Percentiles rank a stretch among this genome's conserved stretches.
These are phyloP conservation scores for Podosphaera xanthii DNA, from an alignment of 2,329 filamentous ascomycete species.

Conservation along the genomic window DNA sequence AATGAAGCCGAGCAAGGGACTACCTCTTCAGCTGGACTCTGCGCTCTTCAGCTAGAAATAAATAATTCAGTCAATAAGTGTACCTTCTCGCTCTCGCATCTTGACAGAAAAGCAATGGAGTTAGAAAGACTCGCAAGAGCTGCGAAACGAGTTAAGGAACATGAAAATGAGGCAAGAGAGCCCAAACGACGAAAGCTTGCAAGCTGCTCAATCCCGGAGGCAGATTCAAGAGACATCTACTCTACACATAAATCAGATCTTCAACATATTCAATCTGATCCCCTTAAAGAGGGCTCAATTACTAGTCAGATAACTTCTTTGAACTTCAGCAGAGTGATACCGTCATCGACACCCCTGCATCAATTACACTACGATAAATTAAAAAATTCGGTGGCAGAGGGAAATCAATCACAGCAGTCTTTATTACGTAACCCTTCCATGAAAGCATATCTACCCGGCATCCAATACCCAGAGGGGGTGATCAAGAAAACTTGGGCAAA, in stretches of 20 bases:
- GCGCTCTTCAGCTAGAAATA: background rate
- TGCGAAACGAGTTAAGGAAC: slow-evolving; percentile 21
- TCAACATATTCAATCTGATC: too few species aligned
- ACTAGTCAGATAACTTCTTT: too few species aligned
- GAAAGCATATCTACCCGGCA: slow-evolving; percentile 2
- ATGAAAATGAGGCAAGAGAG: slow-evolving; percentile 17
- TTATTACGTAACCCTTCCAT: too few species aligned
- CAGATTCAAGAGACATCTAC: too few species aligned
- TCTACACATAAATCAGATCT: too few species aligned
- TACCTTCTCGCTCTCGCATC: slow-evolving; percentile 4
- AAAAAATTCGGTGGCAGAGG: too few species aligned
- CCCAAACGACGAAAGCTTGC: slow-evolving; percentile 12
- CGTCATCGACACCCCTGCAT: too few species aligned
- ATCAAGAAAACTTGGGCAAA: slow-evolving; percentile 66
- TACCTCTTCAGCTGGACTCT: background rate
- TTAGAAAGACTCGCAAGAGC: slow-evolving; percentile 49
- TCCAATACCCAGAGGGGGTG: slow-evolving; percentile 25
- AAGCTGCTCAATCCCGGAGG: slow-evolving; percentile 11
- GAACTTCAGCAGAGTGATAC: too few species aligned
- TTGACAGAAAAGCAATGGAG: slow-evolving; percentile 72
- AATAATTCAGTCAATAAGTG: background rate
- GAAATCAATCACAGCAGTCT: too few species aligned
- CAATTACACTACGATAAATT: too few species aligned
- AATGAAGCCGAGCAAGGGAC: background rate
- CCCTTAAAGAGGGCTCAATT: too few species aligned